These are phyloP conservation scores for Colletotrichum sp. DNA, from an alignment of 2,329 filamentous ascomycete genomes.

Conservation along the genomic window DNA sequence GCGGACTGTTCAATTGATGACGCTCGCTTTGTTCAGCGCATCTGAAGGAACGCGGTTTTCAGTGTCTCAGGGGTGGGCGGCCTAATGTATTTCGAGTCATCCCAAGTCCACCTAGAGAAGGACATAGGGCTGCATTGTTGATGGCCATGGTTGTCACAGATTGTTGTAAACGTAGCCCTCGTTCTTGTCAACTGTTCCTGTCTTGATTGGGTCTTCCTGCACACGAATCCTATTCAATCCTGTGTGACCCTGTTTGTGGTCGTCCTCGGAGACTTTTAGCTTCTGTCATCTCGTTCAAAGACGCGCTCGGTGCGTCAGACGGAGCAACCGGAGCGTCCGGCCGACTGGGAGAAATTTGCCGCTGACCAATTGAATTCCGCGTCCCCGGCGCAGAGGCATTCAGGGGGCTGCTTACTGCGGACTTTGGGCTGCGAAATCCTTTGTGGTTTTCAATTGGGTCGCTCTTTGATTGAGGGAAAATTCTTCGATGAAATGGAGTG, in stretches of 20 bases:
- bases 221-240: no score
- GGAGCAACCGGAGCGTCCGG: background rate
- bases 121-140: background rate
- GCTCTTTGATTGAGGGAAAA: background rate
- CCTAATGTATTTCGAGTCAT: background rate
- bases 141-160: no score
- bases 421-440: background rate
- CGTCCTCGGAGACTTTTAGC: background rate
- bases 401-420: background rate
- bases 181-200: background rate
- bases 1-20: background rate
- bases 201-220: background rate
- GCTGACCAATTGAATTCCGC: background rate
- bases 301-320: background rate
- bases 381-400: background rate
- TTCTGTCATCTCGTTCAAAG: background rate
- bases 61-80: background rate
- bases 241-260: background rate
- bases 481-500: background rate
- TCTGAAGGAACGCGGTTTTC: background rate
- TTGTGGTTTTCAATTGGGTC: background rate
- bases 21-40: background rate
- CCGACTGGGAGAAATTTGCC: background rate
- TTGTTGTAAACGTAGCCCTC: no score
- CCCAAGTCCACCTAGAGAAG: background rate